phyloP scores from a whole-genome alignment of 2,329 filamentous ascomycete species.

The Chaetomium globosum region DNA sequence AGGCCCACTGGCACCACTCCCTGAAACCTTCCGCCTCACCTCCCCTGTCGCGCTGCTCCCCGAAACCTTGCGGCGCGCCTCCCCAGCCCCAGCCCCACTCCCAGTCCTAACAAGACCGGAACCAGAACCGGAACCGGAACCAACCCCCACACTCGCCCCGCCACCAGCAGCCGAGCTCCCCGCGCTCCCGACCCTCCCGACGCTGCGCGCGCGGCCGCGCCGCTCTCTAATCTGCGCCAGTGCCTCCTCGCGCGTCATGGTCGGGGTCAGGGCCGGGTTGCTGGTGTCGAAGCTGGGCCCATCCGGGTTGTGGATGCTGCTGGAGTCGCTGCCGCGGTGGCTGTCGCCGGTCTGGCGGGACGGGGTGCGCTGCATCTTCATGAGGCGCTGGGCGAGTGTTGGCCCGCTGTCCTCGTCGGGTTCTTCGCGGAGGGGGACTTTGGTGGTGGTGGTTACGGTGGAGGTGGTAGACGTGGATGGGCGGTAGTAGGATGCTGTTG shows the following conservation, averaged over 20 bases:
- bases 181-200: slow-evolving; percentile 56
- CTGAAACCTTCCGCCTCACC: slow-evolving; percentile 4
- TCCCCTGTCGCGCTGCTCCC: neutral
- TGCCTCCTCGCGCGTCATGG: slow-evolving; percentile 72
- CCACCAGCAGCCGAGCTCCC: neutral
- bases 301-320: slow-evolving; percentile 28
- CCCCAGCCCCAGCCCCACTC: neutral
- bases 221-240: slow-evolving; percentile 74
- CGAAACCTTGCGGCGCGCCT: slow-evolving; percentile 4
- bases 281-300: slow-evolving; percentile 55
- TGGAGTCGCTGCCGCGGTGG: neutral
- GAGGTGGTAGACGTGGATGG: slow-evolving; percentile 46
- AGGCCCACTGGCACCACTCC: neutral
- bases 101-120: neutral
- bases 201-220: slow-evolving; percentile 58
- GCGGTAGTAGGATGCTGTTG: slow-evolving; percentile 51
- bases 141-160: neutral
- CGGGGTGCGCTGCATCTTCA: slow-evolving; percentile 48
- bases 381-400: slow-evolving; percentile 49
- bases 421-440: slow-evolving; percentile 55
- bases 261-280: slow-evolving; percentile 64
- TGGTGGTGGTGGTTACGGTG: slow-evolving; percentile 56
- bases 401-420: slow-evolving; percentile 41
- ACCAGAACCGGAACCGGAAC: neutral
- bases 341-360: slow-evolving; percentile 41